Percentiles rank a stretch among this genome's conserved stretches.
Evolutionary conservation across 306 rosid genomes (phyloP).

Genomic region (Sophora flavescens): DNA sequence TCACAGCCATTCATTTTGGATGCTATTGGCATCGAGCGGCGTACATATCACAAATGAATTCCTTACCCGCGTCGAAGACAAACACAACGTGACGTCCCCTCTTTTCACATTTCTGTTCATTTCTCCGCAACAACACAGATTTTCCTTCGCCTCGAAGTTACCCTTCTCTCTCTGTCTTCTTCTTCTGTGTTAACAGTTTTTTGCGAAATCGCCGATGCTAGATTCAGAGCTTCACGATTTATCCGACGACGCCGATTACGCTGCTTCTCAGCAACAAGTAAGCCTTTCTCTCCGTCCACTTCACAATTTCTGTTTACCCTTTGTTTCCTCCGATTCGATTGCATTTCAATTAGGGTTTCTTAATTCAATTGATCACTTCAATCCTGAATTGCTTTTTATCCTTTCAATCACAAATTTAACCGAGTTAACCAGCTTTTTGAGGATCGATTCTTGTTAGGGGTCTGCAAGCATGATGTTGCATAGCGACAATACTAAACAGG

Average conservation of each 20-base stretch:
- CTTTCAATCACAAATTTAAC: constrained; percentile 30
- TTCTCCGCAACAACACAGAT: constrained; percentile 34
- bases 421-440: constrained; percentile 5
- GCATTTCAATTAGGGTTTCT: constrained; percentile 46
- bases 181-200: background rate
- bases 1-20: constrained; percentile 41
- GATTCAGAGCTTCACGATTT: constrained; percentile 90
- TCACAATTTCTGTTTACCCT: constrained; percentile 4
- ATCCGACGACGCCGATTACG: constrained; percentile 98
- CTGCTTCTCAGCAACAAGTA: constrained; percentile 90
- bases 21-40: constrained; percentile 13
- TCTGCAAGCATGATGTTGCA: constrained; percentile 75
- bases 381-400: background rate
- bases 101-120: constrained; percentile 13
- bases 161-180: constrained; percentile 2
- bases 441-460: constrained; percentile 56
- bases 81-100: constrained; percentile 17
- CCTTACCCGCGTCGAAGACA: constrained; percentile 42
- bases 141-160: constrained; percentile 54
- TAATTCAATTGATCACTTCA: constrained; percentile 20
- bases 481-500: constrained; percentile 68
- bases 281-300: constrained; percentile 14
- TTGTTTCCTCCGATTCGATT: constrained; percentile 26
- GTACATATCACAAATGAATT: background rate
- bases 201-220: constrained; percentile 62